These are phyloP conservation scores for Nemania serpens DNA, from an alignment of 2,329 filamentous ascomycete genomes.

Conservation along the genomic window DNA sequence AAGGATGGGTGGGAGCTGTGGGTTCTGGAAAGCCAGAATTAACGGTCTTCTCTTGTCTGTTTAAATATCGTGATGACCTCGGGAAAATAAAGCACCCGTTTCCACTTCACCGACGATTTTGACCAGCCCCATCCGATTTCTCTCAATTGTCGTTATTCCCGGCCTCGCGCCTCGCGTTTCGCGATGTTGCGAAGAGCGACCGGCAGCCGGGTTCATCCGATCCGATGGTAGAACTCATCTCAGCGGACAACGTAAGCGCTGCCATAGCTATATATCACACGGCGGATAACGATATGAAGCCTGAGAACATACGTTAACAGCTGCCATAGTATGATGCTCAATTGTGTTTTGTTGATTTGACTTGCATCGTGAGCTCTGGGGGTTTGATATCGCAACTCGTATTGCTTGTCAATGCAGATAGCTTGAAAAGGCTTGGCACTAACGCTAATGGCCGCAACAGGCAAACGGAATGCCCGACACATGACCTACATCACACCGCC, in stretches of 20 bases:
- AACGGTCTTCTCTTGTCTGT: background rate
- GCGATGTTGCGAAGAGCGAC: background rate
- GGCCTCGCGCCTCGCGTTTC: background rate
- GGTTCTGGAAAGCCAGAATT: too few species aligned
- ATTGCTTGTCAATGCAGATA: constrained; percentile 4
- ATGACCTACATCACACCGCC: constrained; percentile 13
- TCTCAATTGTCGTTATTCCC: background rate
- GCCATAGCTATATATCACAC: background rate
- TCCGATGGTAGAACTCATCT: background rate
- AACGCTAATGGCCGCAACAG: background rate
- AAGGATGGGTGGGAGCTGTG: too few species aligned
- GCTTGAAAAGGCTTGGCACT: constrained; percentile 3
- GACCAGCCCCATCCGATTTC: background rate
- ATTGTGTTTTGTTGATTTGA: background rate
- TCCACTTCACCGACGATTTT: background rate
- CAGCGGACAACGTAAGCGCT: background rate
- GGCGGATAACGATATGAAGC: background rate
- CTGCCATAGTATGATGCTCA: background rate
- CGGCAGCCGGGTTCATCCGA: background rate
- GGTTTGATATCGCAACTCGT: constrained; percentile 2
- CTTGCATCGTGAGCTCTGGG: background rate
- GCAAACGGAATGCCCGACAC: background rate
- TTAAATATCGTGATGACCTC: background rate
- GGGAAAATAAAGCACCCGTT: background rate
- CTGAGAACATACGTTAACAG: background rate